Evolutionary conservation across 805 yeast genomes (phyloP).

Genomic region (Candida nonsorbophila): DNA sequence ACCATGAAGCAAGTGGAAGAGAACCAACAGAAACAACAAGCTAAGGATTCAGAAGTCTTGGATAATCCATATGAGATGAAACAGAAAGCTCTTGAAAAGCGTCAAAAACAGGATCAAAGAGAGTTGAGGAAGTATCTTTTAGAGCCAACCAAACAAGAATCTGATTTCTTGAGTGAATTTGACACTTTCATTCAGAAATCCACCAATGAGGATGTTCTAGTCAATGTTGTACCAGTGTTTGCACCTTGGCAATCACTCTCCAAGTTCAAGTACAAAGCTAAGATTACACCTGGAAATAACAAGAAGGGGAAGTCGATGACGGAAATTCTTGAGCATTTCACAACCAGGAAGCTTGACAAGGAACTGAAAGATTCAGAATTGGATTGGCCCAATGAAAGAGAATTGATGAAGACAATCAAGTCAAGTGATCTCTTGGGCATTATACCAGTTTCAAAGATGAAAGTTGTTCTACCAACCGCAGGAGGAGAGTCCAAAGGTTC

Average conservation of each 20-base stretch:
- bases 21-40: constrained; percentile 16
- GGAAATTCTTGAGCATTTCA: constrained; percentile 60
- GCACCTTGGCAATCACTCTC: constrained; percentile 87
- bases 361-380: constrained; percentile 41
- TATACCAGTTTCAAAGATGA: constrained; percentile 68
- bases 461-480: constrained; percentile 52
- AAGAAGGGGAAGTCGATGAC: constrained; percentile 85
- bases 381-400: constrained; percentile 72
- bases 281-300: constrained; percentile 70
- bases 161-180: constrained; percentile 36
- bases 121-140: constrained; percentile 39
- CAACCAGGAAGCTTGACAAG: constrained; percentile 39
- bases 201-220: constrained; percentile 43
- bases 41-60: constrained; percentile 15
- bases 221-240: constrained; percentile 75
- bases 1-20: constrained; percentile 56
- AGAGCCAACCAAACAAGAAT: constrained; percentile 24
- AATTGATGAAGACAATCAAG: constrained; percentile 49
- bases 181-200: constrained; percentile 45
- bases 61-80: constrained; percentile 13
- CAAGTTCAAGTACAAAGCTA: constrained; percentile 75
- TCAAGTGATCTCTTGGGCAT: constrained; percentile 63
- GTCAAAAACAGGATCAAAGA: constrained; percentile 41
- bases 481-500: no score
- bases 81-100: constrained; percentile 35